Evolutionary conservation across 345 rosid genomes (phyloP).

Genomic region (Microcos paniculata): DNA sequence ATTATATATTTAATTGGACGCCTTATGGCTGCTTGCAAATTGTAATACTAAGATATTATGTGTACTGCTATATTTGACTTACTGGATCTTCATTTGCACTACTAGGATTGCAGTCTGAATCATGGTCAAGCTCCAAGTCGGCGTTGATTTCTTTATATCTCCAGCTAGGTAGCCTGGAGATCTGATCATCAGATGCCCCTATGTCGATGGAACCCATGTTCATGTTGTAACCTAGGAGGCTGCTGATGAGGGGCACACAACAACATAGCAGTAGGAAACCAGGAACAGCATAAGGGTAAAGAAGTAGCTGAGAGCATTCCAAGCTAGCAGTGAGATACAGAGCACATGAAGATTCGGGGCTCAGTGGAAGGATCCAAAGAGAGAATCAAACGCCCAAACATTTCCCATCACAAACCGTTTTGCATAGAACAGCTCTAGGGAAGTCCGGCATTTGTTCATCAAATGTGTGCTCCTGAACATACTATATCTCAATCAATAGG

Average conservation of each 20-base stretch:
- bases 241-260: constrained; percentile 75
- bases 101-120: background rate
- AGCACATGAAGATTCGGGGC: constrained; percentile 90
- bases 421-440: constrained; percentile 95
- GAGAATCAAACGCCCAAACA: constrained; percentile 95
- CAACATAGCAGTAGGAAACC: constrained; percentile 89
- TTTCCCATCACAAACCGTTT: constrained; percentile 99
- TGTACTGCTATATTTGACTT: too few species aligned
- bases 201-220: constrained; percentile 69
- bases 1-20: too few species aligned
- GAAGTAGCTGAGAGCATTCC: constrained; percentile 91
- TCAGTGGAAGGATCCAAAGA: constrained; percentile 68
- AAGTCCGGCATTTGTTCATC: constrained; percentile 92
- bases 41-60: too few species aligned
- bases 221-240: constrained; percentile 91
- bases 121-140: constrained; percentile 31
- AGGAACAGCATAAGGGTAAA: constrained; percentile 88
- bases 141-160: constrained; percentile 50
- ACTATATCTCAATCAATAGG: constrained; percentile 10
- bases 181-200: constrained; percentile 94
- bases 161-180: constrained; percentile 85
- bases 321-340: constrained; percentile 84
- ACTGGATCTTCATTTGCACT: constrained; percentile 55
- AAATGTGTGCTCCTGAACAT: constrained; percentile 61
- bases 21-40: too few species aligned